phyloP scores from a whole-genome alignment of 805 yeast genomes.

The Kluyveromyces lactis region DNA sequence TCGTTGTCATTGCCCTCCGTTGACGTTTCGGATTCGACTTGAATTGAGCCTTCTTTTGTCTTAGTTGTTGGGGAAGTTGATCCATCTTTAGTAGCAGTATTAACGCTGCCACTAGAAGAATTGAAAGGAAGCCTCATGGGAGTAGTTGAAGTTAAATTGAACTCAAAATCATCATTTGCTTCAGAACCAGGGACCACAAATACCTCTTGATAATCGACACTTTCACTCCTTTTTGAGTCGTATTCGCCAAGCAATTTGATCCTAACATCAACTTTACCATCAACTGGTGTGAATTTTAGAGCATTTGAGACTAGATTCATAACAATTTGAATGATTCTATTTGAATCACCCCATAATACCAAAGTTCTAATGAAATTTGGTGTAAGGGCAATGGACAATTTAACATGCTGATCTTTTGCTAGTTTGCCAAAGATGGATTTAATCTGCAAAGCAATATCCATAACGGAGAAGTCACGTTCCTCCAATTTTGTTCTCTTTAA shows the following conservation, averaged over 20 bases:
- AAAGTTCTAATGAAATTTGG: constrained; percentile 56
- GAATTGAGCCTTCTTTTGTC: background rate
- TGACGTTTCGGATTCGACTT: background rate
- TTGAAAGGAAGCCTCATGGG: constrained; percentile 6
- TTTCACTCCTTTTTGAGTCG: constrained; percentile 43
- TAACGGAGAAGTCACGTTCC: constrained; percentile 66
- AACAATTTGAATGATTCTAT: constrained; percentile 81
- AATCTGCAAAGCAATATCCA: constrained; percentile 78
- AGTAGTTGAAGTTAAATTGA: background rate
- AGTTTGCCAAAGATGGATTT: constrained; percentile 76
- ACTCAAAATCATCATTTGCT: constrained; percentile 6
- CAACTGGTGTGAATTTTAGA: constrained; percentile 84
- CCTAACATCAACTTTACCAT: constrained; percentile 66
- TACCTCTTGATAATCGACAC: constrained; percentile 37
- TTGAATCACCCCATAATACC: constrained; percentile 79
- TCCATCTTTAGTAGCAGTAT: background rate
- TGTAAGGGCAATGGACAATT: constrained; percentile 48
- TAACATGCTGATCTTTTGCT: constrained; percentile 70
- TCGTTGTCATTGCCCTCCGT: background rate
- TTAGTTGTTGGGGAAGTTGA: background rate
- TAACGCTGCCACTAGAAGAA: constrained; percentile 10
- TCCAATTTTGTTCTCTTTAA: constrained; percentile 77
- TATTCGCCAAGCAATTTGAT: constrained; percentile 64
- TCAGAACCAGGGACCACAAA: constrained; percentile 30
- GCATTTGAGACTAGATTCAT: constrained; percentile 91